Conservation (phyloP, 345 rosid species). For the Murraya koenigii region DNA sequence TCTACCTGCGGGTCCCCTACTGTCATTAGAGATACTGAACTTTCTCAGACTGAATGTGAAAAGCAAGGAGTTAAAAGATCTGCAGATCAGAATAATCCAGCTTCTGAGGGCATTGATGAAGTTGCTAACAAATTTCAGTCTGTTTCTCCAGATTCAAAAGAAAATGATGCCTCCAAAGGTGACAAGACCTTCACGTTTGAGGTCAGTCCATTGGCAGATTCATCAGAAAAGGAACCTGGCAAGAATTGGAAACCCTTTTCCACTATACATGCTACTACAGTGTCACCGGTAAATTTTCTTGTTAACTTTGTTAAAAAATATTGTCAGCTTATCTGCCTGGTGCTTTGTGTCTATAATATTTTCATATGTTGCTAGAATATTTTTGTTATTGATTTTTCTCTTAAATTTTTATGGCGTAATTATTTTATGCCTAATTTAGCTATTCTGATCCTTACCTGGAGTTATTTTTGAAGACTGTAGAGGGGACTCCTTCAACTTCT, state of each 20-base stretch:
- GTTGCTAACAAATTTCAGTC: conserved; percentile 18
- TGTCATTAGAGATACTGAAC: conserved; percentile 36
- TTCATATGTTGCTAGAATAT: neutral
- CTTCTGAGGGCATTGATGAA: conserved; percentile 23
- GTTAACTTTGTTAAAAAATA: neutral
- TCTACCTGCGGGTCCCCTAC: conserved; percentile 41
- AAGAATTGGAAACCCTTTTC: conserved; percentile 42
- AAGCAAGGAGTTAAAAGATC: conserved; percentile 35
- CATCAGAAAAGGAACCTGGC: conserved; percentile 35
- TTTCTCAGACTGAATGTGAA: conserved; percentile 34
- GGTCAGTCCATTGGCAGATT: conserved; percentile 31
- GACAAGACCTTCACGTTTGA: conserved; percentile 52
- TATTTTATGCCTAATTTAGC: neutral
- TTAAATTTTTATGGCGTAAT: neutral
- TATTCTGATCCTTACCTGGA: conserved; percentile 1
- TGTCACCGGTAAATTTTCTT: conserved; percentile 39
- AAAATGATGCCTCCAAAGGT: conserved; percentile 39
- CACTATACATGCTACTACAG: conserved; percentile 30
- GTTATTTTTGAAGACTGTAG: conserved; percentile 44
- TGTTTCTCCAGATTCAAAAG: conserved; percentile 37
- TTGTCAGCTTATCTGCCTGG: neutral
- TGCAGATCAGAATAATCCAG: conserved; percentile 28
- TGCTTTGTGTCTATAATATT: neutral
- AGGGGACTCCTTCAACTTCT: conserved; percentile 54
- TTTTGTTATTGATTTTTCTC: neutral